Base-by-base conservation (phyloP, 352 stramenopile species). In the Phytophthora lateralis region DNA sequence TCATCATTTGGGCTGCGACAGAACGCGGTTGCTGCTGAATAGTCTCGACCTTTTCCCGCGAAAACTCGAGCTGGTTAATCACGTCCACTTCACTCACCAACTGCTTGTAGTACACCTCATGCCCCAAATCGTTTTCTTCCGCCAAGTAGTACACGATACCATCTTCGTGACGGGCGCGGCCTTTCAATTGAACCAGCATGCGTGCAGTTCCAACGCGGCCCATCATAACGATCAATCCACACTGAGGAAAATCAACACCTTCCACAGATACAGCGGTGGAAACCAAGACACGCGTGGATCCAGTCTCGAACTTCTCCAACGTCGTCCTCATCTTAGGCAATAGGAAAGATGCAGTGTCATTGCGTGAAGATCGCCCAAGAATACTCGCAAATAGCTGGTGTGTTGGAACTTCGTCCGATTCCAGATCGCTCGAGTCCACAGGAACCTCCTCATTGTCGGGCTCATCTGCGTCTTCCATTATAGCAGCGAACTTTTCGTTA, bases 211-310 rank as follows among this genome's bases (percentile, higher is more conserved):
- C 66, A 44, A 94, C 69, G 3, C 72, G 72, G 29, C 88, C 80
- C 32, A 78, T 80, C 24, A 91, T 76, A 35, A 92, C 39, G 44
- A 94, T 77, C 43, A 94, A 60, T 4, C 68, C 72, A 24, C 86
- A 95, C 24, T 87, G 70, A 18, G 86, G 86, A 41, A 95, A 93
- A 55, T 95, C 86, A 20, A 95, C 77, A 6, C 85, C 85, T 60
- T 95, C 86, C 24, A 80, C 73, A 0, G 86, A 93, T 15, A 95
- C 86, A 15, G 80, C 79, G 7, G 86, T 95, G 20, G 86, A 93
- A 6, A 95, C 68, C 38, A 95, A 56, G 20, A 91, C 64, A 7
- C 78, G 82, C 41, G 80, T 73, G 11, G 51, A 58, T 26, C 83
- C 81, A 2, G 72, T 66, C 27, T 91, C 82, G 43, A 91, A 94